Conservation (phyloP, 768 basidiomycete genomes). For the Chalciporus chontae region DNA sequence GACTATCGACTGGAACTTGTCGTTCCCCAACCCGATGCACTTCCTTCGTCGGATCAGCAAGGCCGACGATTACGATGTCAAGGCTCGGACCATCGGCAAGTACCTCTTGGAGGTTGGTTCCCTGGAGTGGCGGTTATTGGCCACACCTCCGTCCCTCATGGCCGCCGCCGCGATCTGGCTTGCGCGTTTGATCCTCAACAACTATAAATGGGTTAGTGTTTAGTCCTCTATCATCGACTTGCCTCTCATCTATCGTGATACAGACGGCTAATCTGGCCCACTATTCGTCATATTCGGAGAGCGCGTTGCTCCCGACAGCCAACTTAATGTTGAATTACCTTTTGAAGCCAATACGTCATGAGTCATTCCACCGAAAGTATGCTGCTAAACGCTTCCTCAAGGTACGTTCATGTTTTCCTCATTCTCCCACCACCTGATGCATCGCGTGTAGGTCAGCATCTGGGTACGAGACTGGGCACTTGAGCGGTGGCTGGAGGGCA, state of each 20-base stretch:
- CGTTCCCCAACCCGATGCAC: conserved; percentile 85
- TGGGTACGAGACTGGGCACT: conserved; percentile 86
- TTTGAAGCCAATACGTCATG: conserved; percentile 65
- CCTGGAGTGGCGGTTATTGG: conserved; percentile 77
- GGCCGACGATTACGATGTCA: conserved; percentile 86
- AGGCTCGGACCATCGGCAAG: conserved; percentile 84
- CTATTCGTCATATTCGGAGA: conserved; percentile 83
- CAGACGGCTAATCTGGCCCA: conserved; percentile 84
- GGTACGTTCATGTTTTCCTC: conserved; percentile 36
- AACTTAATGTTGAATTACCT: conserved; percentile 88
- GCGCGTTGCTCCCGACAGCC: conserved; percentile 73
- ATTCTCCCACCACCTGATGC: not conserved
- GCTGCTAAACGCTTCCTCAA: conserved; percentile 80
- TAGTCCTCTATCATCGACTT: not conserved
- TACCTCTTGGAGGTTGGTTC: conserved; percentile 86
- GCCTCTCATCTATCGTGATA: conserved; percentile 9
- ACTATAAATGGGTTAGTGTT: conserved; percentile 78
- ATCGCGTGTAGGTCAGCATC: conserved; percentile 60
- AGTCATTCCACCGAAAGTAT: conserved; percentile 87
- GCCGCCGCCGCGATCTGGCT: conserved; percentile 88
- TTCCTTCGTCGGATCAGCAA: conserved; percentile 89
- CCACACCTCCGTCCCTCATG: conserved; percentile 69
- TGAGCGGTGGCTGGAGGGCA: conserved; percentile 64
- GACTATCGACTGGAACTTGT: conserved; percentile 81
- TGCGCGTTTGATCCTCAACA: conserved; percentile 72